Evolutionary conservation across 805 yeast species (phyloP), one percentile per base, ranked within the genome.

Genomic region (Wickerhamomyces chaumierensis): DNA sequence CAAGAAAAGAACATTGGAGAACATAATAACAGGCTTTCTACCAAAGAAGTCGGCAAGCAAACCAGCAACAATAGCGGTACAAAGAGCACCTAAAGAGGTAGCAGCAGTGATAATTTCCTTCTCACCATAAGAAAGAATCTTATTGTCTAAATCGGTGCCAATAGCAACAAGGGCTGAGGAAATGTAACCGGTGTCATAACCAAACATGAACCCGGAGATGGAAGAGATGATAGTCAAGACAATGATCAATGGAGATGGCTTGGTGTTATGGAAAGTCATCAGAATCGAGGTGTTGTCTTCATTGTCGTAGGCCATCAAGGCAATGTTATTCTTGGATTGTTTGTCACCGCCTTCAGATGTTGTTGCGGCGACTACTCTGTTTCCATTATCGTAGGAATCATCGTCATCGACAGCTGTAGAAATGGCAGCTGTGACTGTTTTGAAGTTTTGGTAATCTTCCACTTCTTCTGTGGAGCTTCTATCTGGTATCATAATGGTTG

Each of bases 181-280:
- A 33, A 90, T 88, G 61, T 90, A 90, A 48, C 97, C 97, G 1
- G 97, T 90, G 59, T 90, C 98, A 55, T 90, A 90, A 48, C 98
- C 98, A 61, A 90, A 90, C 86, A 90, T 76, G 61, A 88, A 86
- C 2, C 97, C 97, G 0, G 96, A 87, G 45, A 90, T 80, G 7
- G 96, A 87, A 0, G 96, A 76, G 20, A 78, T 77, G 37, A 78
- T 65, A 1, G 95, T 83, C 38, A 87, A 60, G 20, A 73, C 60
- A 18, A 86, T 62, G 36, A 87, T 85, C 51, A 83, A 61, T 7
- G 66, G 60, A 11, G 92, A 69, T 3, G 84, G 78, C 41, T 61
- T 68, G 12, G 71, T 67, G 49, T 68, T 67, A 39, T 62, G 61
- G 57, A 73, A 62, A 0, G 71, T 62, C 54, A 68, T 63, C 47